Evolutionary conservation across 208 protist genomes (phyloP).

Genomic region (Naegleria fowleri): DNA sequence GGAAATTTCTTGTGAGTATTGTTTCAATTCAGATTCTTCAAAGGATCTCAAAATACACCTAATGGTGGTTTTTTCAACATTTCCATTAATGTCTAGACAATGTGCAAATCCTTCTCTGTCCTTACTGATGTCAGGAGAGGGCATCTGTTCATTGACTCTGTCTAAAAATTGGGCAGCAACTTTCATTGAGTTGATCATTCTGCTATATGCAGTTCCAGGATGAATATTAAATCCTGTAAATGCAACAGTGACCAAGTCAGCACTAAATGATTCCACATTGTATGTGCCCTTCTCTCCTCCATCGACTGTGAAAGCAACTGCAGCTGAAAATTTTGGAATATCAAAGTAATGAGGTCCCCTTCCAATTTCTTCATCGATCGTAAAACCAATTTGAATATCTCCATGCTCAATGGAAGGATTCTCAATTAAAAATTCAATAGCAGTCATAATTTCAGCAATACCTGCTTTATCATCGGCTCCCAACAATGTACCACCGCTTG

Average conservation of each 20-base stretch:
- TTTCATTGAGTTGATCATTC: not conserved
- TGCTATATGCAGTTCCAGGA: not conserved
- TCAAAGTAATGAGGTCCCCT: not conserved
- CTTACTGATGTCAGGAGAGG: not conserved
- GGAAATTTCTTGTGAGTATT: not conserved
- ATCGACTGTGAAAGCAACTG: not conserved
- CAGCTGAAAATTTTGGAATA: not conserved
- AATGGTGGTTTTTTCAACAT: not conserved
- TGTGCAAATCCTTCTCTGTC: not conserved
- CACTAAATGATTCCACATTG: not conserved
- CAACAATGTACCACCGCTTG: not conserved
- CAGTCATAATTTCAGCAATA: not conserved
- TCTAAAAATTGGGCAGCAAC: not conserved
- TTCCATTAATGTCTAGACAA: not conserved
- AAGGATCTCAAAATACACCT: not conserved
- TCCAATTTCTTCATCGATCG: not conserved
- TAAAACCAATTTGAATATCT: not conserved
- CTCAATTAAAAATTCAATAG: not conserved
- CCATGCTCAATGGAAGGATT: not conserved
- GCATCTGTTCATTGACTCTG: not conserved
- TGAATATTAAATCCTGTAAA: not conserved
- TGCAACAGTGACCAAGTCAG: not conserved
- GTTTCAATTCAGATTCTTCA: not conserved
- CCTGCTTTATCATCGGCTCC: not conserved
- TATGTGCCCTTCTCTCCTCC: not conserved